Evolutionary conservation across 352 stramenopile species (phyloP), one percentile per base, ranked within the genome.

Genomic region (Sclerospora graminicola): DNA sequence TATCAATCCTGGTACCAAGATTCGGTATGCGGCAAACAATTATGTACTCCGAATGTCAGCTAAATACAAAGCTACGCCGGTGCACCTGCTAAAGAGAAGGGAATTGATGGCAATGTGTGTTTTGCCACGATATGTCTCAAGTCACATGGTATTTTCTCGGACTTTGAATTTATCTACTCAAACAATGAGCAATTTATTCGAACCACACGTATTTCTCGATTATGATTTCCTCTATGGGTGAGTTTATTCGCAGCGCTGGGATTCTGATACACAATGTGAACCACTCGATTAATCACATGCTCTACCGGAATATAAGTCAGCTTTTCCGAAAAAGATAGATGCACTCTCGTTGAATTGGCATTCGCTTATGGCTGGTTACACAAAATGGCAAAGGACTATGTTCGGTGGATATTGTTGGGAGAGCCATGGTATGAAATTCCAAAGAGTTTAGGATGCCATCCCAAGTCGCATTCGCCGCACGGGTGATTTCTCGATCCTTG

Each of bases 341-440:
- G 69, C 66, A 6, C 62, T 82, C 6, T 76, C 66, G 0, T 52
- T 58, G 13, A 82, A 79, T 52, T 82, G 65, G 63, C 61, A 52
- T 8, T 48, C 75, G 1, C 66, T 69, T 41, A 49, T 73, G 40
- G 69, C 50, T 13, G 66, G 45, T 5, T 82, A 82, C 51, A 64
- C 41, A 5, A 41, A 53, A 0, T 82, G 0, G 4, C 41, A 8
- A 24, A 65, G 15, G 75, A 69, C 3, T 84, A 84, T 36, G 63
- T 88, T 8, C 69, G 72, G 1, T 84, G 71, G 75, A 82, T 84
- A 65, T 47, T 96, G 10, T 76, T 91, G 29, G 83, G 75, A 11
- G 51, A 87, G 13, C 83, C 90, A 29, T 46, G 97, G 20, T 97
- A 89, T 51, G 84, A 93, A 16, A 89, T 98, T 33, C 60, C 76